These are phyloP conservation scores for Kodamaea laetipori DNA, from an alignment of 805 yeast genomes.

Conservation along the genomic window DNA sequence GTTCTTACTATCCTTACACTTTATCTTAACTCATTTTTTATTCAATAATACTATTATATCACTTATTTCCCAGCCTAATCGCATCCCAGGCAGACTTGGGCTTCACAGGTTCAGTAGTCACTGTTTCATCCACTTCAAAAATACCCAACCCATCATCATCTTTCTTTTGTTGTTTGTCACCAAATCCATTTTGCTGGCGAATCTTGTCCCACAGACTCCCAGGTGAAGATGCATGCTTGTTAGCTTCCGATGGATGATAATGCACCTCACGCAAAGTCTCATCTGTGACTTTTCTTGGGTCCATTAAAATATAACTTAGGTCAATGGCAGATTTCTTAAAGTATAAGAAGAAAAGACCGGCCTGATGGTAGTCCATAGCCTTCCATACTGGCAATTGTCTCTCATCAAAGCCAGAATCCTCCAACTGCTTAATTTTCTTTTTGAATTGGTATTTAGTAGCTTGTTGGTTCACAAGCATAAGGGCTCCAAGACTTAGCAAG, in stretches of 20 bases:
- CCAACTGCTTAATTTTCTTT: conserved; percentile 21
- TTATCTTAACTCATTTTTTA: too few relatives aligned
- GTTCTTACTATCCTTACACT: too few relatives aligned
- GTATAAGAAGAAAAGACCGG: conserved; percentile 36
- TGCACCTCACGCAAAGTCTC: conserved; percentile 32
- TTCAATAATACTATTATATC: too few relatives aligned
- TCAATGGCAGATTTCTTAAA: conserved; percentile 24
- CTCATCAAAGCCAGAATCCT: conserved; percentile 16
- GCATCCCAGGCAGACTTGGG: conserved; percentile 26
- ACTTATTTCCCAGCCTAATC: conserved; percentile 13
- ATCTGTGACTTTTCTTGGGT: conserved; percentile 30
- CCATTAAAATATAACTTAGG: conserved; percentile 23
- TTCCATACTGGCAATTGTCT: conserved; percentile 36
- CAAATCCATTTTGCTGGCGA: conserved; percentile 35
- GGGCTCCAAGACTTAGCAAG: conserved; percentile 30
- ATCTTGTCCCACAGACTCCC: conserved; percentile 36
- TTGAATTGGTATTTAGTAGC: conserved; percentile 26
- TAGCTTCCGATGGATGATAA: conserved; percentile 13
- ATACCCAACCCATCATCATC: neutral
- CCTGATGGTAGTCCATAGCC: conserved; percentile 37
- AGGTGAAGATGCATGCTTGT: neutral
- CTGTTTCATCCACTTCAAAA: neutral
- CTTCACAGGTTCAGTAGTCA: neutral
- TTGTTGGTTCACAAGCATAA: conserved; percentile 30
- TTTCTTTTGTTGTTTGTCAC: neutral